Conservation (phyloP, 768 basidiomycete species). For the Kwoniella shandongensis region DNA sequence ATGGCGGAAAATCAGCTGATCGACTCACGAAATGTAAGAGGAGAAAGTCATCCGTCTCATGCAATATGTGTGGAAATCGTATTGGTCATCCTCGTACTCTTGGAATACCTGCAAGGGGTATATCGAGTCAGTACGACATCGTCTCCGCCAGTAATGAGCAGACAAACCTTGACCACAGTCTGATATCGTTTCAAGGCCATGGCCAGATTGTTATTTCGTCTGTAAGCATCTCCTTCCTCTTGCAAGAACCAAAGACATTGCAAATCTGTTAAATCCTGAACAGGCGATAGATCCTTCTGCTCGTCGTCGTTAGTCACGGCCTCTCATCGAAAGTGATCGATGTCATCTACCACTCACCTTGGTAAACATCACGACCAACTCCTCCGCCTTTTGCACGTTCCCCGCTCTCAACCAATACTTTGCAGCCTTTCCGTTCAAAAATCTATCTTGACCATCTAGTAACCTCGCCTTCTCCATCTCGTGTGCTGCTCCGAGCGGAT, state of each 20-base stretch:
- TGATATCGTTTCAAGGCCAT: slow-evolving; percentile 83
- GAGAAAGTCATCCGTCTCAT: slow-evolving; percentile 83
- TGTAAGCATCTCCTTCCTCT: slow-evolving; percentile 75
- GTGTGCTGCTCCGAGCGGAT: slow-evolving; percentile 69
- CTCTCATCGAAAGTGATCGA: not conserved
- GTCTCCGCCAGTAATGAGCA: not conserved
- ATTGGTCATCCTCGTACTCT: slow-evolving; percentile 91
- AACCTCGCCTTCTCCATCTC: slow-evolving; percentile 76
- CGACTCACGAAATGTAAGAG: slow-evolving; percentile 75
- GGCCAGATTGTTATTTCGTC: slow-evolving; percentile 65
- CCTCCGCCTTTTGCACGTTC: slow-evolving; percentile 70
- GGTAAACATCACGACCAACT: slow-evolving; percentile 81
- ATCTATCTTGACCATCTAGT: slow-evolving; percentile 91
- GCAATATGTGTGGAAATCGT: slow-evolving; percentile 95
- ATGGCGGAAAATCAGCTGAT: not conserved
- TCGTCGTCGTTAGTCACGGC: not conserved
- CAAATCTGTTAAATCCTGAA: slow-evolving; percentile 87
- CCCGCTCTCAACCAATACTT: slow-evolving; percentile 88
- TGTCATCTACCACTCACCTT: slow-evolving; percentile 63
- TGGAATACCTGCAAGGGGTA: slow-evolving; percentile 64
- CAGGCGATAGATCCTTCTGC: slow-evolving; percentile 81
- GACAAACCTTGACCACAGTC: slow-evolving; percentile 67
- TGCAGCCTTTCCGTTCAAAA: slow-evolving; percentile 87
- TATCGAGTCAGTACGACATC: not conserved
- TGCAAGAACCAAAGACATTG: slow-evolving; percentile 83